phyloP scores from a whole-genome alignment of 106 monocot species.

The Allium cepa region DNA sequence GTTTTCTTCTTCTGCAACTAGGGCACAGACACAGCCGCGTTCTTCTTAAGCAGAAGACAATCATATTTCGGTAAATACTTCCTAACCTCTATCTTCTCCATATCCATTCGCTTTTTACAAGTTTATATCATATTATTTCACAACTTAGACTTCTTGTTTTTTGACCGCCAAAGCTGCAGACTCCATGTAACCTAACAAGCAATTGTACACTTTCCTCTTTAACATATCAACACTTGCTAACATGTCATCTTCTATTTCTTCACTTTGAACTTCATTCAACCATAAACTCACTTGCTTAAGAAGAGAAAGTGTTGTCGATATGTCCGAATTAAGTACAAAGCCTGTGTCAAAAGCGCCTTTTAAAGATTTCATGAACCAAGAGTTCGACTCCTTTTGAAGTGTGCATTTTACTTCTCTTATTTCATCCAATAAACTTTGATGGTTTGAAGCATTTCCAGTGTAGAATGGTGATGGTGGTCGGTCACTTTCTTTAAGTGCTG shows the following conservation, averaged over 20 bases:
- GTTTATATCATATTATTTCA: too few species aligned
- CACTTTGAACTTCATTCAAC: constrained; percentile 52
- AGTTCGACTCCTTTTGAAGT: constrained; percentile 54
- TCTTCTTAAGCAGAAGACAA: too few species aligned
- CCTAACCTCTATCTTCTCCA: too few species aligned
- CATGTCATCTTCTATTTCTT: constrained; percentile 19
- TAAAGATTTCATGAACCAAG: constrained; percentile 82
- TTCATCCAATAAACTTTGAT: constrained; percentile 22
- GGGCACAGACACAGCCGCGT: too few species aligned
- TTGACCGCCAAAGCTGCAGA: not conserved
- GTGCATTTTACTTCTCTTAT: constrained; percentile 39
- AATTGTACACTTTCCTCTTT: constrained; percentile 71
- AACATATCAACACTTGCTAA: constrained; percentile 38
- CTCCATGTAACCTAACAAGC: constrained; percentile 15
- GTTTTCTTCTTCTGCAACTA: too few species aligned
- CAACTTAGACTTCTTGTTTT: not conserved
- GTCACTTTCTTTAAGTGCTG: constrained; percentile 19
- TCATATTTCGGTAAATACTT: too few species aligned
- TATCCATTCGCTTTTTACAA: too few species aligned
- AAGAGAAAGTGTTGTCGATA: constrained; percentile 66
- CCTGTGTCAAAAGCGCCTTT: constrained; percentile 45
- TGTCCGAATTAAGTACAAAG: constrained; percentile 35
- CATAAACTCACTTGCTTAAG: constrained; percentile 77
- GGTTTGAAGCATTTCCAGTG: constrained; percentile 15
- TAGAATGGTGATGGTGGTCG: constrained; percentile 8